These are phyloP conservation scores for Hortiboletus flavorubellus DNA, from an alignment of 768 basidiomycete species.

Conservation along the genomic window DNA sequence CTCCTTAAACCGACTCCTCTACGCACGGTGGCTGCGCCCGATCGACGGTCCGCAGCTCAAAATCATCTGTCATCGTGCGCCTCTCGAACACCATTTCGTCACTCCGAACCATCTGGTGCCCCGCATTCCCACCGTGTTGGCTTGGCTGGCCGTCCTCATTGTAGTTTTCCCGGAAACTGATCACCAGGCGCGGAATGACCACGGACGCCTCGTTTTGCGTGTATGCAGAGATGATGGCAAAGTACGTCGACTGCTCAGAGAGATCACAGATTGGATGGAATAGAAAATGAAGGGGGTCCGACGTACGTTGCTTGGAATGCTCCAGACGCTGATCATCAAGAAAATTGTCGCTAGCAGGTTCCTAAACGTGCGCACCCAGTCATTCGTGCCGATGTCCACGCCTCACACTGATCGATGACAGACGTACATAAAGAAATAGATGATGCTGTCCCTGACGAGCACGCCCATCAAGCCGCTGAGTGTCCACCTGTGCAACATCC, in stretches of 20 bases:
- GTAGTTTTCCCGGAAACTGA: constrained; percentile 21
- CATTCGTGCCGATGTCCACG: background rate
- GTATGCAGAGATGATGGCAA: constrained; percentile 14
- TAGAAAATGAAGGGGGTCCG: background rate
- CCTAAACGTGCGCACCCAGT: background rate
- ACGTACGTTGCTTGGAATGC: constrained; percentile 11
- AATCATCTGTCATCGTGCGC: constrained; percentile 1
- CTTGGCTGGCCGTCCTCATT: background rate
- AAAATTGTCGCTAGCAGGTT: constrained; percentile 16
- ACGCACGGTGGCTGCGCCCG: background rate
- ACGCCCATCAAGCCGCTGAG: constrained; percentile 14
- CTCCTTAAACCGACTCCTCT: background rate
- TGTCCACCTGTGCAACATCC: constrained; percentile 7
- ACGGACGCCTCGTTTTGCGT: constrained; percentile 17
- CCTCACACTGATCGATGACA: background rate
- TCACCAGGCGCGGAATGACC: constrained; percentile 17
- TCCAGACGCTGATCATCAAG: constrained; percentile 16
- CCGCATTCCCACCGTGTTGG: background rate
- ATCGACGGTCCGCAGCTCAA: background rate
- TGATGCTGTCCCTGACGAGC: constrained; percentile 16
- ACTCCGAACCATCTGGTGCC: background rate
- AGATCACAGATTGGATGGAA: background rate
- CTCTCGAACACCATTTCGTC: constrained; percentile 7
- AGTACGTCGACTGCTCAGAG: background rate
- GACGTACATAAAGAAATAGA: constrained; percentile 20